Conservation (phyloP, 1,284 basidiomycete species). For the Tylopilus sp. region DNA sequence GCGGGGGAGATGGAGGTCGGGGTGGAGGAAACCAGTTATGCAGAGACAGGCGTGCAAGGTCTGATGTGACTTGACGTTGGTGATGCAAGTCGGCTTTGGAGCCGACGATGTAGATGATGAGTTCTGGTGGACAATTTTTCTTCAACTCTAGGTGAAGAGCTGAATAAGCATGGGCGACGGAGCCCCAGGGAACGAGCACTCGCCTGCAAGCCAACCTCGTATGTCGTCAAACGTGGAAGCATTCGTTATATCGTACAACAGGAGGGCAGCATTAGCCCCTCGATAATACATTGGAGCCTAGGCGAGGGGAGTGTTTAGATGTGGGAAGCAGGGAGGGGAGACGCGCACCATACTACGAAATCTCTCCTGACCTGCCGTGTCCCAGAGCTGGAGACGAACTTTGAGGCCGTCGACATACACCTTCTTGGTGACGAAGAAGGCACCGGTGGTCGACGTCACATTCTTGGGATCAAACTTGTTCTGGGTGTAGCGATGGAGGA, state of each 20-base stretch:
- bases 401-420: slow-evolving; percentile 84
- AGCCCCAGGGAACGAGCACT: not conserved
- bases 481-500: slow-evolving; percentile 91
- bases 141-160: slow-evolving; percentile 65
- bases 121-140: slow-evolving; percentile 79
- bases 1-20: slow-evolving; percentile 57
- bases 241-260: slow-evolving; percentile 98
- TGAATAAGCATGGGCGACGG: slow-evolving; percentile 5
- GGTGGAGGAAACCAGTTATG: slow-evolving; percentile 84
- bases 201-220: slow-evolving; percentile 90
- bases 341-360: slow-evolving; percentile 86
- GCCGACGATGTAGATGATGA: slow-evolving; percentile 91
- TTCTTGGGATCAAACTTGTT: slow-evolving; percentile 85
- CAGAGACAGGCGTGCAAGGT: slow-evolving; percentile 76
- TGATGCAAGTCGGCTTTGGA: slow-evolving; percentile 80
- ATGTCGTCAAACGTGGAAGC: slow-evolving; percentile 87
- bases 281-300: slow-evolving; percentile 99
- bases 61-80: slow-evolving; percentile 72
- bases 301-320: slow-evolving; percentile 13
- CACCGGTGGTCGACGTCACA: slow-evolving; percentile 90
- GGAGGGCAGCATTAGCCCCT: slow-evolving; percentile 93
- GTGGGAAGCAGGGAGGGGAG: slow-evolving; percentile 13
- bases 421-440: slow-evolving; percentile 95
- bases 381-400: slow-evolving; percentile 88
- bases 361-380: slow-evolving; percentile 97